These are phyloP conservation scores for Suhomyces bokatorum DNA, from an alignment of 1,139 yeast genomes.

Conservation along the genomic window DNA sequence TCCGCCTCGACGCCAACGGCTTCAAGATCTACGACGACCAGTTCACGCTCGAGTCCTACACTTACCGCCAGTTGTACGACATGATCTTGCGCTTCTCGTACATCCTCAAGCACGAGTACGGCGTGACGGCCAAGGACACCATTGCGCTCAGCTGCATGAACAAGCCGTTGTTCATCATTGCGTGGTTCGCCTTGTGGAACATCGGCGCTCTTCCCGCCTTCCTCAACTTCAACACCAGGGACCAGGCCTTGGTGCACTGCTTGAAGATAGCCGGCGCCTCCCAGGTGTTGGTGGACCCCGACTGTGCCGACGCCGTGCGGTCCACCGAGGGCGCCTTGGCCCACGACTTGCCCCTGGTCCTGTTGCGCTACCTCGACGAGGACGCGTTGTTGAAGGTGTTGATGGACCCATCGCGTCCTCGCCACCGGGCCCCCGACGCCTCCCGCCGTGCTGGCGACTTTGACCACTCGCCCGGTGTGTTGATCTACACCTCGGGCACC, in stretches of 20 bases:
- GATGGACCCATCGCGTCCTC: conserved; percentile 48
- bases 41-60: conserved; percentile 61
- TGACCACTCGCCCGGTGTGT: conserved; percentile 65
- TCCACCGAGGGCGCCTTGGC: conserved; percentile 53
- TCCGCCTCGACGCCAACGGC: conserved; percentile 33
- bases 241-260: conserved; percentile 78
- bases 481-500: conserved; percentile 92
- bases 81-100: conserved; percentile 65
- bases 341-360: conserved; percentile 40
- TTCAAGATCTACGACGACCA: conserved; percentile 48
- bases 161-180: conserved; percentile 74
- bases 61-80: conserved; percentile 68
- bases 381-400: conserved; percentile 42
- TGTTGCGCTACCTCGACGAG: conserved; percentile 60
- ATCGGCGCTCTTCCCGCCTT: conserved; percentile 90
- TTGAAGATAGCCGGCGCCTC: conserved; percentile 65
- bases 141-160: conserved; percentile 80
- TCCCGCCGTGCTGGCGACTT: conserved; percentile 57
- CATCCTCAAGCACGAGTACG: conserved; percentile 62
- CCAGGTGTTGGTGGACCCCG: conserved; percentile 75
- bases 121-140: conserved; percentile 65
- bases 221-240: conserved; percentile 76
- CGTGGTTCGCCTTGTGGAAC: conserved; percentile 90
- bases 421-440: conserved; percentile 54
- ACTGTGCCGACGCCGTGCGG: conserved; percentile 55